Percentiles rank a stretch among this genome's conserved stretches.
phyloP scores from a whole-genome alignment of 768 basidiomycete genomes.

The Mycena alexandri region DNA sequence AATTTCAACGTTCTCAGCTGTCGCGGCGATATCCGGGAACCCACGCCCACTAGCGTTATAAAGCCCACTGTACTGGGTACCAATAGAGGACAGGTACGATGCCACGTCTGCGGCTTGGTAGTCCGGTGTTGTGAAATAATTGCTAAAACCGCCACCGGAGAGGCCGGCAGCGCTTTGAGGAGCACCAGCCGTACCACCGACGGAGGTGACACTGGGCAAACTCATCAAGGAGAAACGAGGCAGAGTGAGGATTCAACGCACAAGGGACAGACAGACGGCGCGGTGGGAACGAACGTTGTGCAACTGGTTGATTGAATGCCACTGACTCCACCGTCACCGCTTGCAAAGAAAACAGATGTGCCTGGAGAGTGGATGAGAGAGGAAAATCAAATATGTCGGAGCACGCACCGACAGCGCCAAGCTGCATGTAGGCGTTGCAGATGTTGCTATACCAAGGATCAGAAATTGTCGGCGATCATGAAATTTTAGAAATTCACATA shows the following conservation, averaged over 20 bases:
- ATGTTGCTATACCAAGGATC: conserved; percentile 31
- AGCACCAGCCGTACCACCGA: conserved; percentile 59
- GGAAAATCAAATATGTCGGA: conserved; percentile 20
- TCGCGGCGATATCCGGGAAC: conserved; percentile 35
- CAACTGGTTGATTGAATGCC: conserved; percentile 45
- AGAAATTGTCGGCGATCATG: no score
- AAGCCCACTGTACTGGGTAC: conserved; percentile 46
- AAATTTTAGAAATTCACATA: conserved; percentile 40
- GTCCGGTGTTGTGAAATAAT: conserved; percentile 37
- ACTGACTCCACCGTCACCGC: conserved; percentile 2
- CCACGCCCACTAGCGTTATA: conserved; percentile 27
- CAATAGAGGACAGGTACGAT: conserved; percentile 29
- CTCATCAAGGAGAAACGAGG: conserved; percentile 54
- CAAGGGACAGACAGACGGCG: conserved; percentile 53
- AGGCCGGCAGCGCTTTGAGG: conserved; percentile 50
- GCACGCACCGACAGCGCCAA: conserved; percentile 32
- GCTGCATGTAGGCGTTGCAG: conserved; percentile 39
- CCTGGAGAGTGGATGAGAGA: conserved; percentile 48
- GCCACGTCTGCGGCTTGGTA: conserved; percentile 36
- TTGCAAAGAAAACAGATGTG: conserved; percentile 51
- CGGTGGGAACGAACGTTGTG: conserved; percentile 48
- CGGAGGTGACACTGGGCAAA: conserved; percentile 54
- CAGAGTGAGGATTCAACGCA: conserved; percentile 44
- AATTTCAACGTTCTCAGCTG: conserved; percentile 46
- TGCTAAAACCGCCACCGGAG: conserved; percentile 43